Evolutionary conservation across 2,329 filamentous ascomycete species (phyloP), one percentile per base, ranked within the genome.

Genomic region (Penicillium sp.): DNA sequence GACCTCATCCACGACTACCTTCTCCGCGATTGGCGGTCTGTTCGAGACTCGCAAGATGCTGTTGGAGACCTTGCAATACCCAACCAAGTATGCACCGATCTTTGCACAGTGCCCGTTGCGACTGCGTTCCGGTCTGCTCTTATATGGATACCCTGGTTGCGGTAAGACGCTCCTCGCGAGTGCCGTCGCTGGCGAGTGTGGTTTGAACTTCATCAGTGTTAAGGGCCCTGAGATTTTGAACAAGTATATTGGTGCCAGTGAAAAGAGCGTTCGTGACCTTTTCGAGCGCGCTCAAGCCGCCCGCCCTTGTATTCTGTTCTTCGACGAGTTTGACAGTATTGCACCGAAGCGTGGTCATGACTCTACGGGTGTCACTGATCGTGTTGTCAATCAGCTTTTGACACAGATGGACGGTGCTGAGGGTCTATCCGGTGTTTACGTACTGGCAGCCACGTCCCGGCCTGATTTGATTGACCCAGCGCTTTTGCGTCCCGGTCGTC

Each of bases 321-420:
- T 99, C 74, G 95, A 99, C 74, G 95, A 99, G 76, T 99, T 99
- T 73, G 95, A 99, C 80, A 93, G 91, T 42, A 98, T 99, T 66
- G 96, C 96, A 0, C 95, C 95, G 2, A 99, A 98, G 79, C 87
- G 95, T 80, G 95, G 95, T 0, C 95, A 99, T 75, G 96, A 99
- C 76, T 95, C 91, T 1, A 99, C 95, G 0, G 95, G 96, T 67
- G 96, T 99, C n/a, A 99, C 95, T 0, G 96, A 99, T 78, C 88
- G 96, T 40, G 96, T 99, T 0, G 95, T 99, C 70, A 99, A 99
- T 76, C 96, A 99, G 82, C 88, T 99, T 60, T 85, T 99, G 12
- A 99, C 96, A 0, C 94, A 98, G 77, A 99, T 99, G 95, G 95
- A 99, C 73, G 95, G 95, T 73, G 95, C 95, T 0, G 96, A 99